These are phyloP conservation scores for Pestalotiopsis sp. DNA, from an alignment of 2,329 filamentous ascomycete species.

Conservation along the genomic window DNA sequence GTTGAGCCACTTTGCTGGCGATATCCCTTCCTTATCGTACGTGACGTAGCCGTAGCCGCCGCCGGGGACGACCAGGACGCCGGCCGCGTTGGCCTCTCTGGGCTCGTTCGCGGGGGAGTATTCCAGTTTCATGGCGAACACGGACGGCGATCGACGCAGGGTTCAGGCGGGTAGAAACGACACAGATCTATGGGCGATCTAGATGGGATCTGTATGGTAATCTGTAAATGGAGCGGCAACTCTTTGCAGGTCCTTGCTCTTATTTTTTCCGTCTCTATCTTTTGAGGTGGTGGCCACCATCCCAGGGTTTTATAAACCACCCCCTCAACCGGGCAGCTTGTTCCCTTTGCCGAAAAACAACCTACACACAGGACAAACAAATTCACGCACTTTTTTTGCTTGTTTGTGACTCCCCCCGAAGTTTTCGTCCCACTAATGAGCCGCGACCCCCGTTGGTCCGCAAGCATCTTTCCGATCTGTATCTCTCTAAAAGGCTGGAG, in stretches of 20 bases:
- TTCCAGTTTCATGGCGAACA: background rate
- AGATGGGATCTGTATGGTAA: background rate
- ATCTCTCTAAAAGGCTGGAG: background rate
- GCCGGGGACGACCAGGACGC: constrained; percentile 26
- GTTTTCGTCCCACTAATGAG: background rate
- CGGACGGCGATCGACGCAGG: background rate
- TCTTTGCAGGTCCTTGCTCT: background rate
- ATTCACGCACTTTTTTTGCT: background rate
- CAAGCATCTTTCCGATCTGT: background rate
- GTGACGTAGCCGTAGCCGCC: constrained; percentile 25
- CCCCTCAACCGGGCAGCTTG: background rate
- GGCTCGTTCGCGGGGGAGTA: background rate
- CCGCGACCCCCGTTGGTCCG: background rate
- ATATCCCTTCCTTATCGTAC: constrained; percentile 21
- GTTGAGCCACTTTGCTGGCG: constrained; percentile 25
- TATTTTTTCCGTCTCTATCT: background rate
- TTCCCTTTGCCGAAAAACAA: background rate
- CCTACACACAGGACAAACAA: background rate
- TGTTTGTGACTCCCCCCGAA: background rate
- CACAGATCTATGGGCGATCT: background rate
- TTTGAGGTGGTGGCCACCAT: background rate
- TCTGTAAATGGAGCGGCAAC: background rate
- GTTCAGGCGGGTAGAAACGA: background rate
- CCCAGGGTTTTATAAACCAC: background rate
- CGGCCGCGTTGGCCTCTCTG: constrained; percentile 6